phyloP scores from a whole-genome alignment of 805 yeast species.

The Torulaspora indica region DNA sequence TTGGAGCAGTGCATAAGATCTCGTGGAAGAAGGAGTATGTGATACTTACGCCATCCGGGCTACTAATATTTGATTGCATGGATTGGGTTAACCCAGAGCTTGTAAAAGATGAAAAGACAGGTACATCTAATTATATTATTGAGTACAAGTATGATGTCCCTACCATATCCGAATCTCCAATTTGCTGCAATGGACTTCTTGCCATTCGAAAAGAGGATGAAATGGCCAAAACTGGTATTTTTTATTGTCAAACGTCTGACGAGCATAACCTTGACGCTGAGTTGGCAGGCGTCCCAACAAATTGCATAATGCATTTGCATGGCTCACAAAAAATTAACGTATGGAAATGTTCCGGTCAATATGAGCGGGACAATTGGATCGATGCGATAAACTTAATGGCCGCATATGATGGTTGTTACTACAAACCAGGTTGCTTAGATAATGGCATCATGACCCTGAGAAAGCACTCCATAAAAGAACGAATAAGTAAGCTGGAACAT shows the following conservation, averaged over 20 bases:
- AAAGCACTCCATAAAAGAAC: constrained; percentile 31
- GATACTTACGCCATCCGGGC: constrained; percentile 48
- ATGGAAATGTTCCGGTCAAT: constrained; percentile 41
- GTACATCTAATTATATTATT: constrained; percentile 32
- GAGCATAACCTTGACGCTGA: constrained; percentile 15
- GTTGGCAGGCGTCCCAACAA: constrained; percentile 24
- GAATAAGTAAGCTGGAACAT: constrained; percentile 35
- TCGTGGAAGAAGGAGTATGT: constrained; percentile 45
- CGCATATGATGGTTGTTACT: constrained; percentile 25
- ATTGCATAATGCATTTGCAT: constrained; percentile 40
- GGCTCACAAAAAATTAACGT: constrained; percentile 40
- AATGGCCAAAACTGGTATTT: constrained; percentile 3
- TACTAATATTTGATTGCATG: constrained; percentile 39
- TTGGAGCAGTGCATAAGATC: constrained; percentile 26
- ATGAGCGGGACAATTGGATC: constrained; percentile 58
- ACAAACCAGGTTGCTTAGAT: constrained; percentile 26
- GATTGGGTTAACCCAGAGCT: constrained; percentile 33
- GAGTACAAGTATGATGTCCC: constrained; percentile 27
- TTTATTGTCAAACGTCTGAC: constrained; percentile 5
- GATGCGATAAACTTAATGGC: constrained; percentile 37
- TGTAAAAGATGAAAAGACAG: constrained; percentile 19
- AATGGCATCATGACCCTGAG: constrained; percentile 31
- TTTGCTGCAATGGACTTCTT: constrained; percentile 20
- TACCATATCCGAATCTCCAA: constrained; percentile 15
- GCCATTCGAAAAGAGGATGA: constrained; percentile 15